Percentiles rank a stretch among this genome's conserved stretches.
Evolutionary conservation across 495 filamentous ascomycete species (phyloP).

Genomic region (Xylaria nigripes): DNA sequence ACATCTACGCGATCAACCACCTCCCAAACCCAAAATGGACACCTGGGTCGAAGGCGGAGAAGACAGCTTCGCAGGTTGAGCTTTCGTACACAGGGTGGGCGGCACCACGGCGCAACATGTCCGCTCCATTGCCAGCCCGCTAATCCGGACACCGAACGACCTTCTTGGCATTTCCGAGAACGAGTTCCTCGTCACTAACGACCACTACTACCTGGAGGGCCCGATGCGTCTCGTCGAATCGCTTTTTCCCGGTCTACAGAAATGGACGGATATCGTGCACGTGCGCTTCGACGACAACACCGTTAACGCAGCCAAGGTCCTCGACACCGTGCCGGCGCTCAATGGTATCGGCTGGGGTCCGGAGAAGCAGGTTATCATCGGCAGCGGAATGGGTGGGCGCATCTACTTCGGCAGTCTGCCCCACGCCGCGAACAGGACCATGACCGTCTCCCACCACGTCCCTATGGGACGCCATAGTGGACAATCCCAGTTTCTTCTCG

Average conservation of each 20-base stretch:
- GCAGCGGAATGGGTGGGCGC: constrained; percentile 26
- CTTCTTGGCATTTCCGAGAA: constrained; percentile 40
- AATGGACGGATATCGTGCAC: constrained; percentile 30
- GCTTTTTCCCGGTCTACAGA: constrained; percentile 22
- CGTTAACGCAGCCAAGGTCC: no score
- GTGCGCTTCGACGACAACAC: constrained; percentile 19
- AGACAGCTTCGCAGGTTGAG: constrained; percentile 48
- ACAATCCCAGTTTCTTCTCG: constrained; percentile 51
- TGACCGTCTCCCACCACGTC: constrained; percentile 37
- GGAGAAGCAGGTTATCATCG: constrained; percentile 45
- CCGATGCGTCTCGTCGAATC: constrained; percentile 37
- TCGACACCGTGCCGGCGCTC: constrained; percentile 37
- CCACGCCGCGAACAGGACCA: constrained; percentile 18
- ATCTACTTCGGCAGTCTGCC: constrained; percentile 13
- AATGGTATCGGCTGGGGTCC: constrained; percentile 53
- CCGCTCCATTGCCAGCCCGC: constrained; percentile 39
- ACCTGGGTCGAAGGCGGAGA: constrained; percentile 13
- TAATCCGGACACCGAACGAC: constrained; percentile 55
- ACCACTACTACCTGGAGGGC: constrained; percentile 47
- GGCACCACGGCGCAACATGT: constrained; percentile 25
- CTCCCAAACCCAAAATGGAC: constrained; percentile 37
- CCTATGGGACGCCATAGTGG: constrained; percentile 38
- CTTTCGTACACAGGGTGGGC: constrained; percentile 47
- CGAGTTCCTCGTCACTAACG: constrained; percentile 54
- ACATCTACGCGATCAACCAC: constrained; percentile 56